These are phyloP conservation scores for Epichloe amarillans DNA, from an alignment of 2,329 filamentous ascomycete genomes.

Conservation along the genomic window DNA sequence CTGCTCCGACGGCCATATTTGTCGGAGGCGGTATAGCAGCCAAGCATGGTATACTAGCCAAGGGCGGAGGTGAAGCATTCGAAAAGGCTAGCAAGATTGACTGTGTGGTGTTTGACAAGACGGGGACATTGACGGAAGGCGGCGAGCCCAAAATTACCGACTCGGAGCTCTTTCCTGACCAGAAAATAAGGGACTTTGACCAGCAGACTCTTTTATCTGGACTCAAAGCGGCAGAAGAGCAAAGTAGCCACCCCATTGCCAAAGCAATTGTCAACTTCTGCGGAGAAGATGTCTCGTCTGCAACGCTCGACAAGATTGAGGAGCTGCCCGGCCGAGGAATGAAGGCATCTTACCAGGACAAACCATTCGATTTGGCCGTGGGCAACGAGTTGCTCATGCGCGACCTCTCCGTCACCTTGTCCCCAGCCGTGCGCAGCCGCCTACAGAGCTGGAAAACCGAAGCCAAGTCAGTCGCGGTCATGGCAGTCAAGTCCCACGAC, in stretches of 20 bases:
- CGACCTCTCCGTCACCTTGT: constrained; percentile 30
- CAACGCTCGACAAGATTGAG: constrained; percentile 33
- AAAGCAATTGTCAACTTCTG: constrained; percentile 56
- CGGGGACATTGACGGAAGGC: constrained; percentile 64
- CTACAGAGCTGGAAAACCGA: constrained; percentile 46
- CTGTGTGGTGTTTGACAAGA: constrained; percentile 80
- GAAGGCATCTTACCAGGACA: constrained; percentile 36
- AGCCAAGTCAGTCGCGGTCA: constrained; percentile 51
- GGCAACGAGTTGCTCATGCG: constrained; percentile 62
- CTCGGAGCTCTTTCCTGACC: constrained; percentile 26
- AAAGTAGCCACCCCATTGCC: constrained; percentile 63
- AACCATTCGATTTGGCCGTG: constrained; percentile 42
- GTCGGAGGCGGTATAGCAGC: constrained; percentile 72
- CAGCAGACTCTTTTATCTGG: constrained; percentile 32
- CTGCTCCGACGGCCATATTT: constrained; percentile 76
- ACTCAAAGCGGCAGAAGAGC: constrained; percentile 51
- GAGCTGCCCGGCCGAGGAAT: constrained; percentile 63
- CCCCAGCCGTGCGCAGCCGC: constrained; percentile 18
- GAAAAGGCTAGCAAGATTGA: constrained; percentile 69
- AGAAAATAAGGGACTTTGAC: constrained; percentile 10
- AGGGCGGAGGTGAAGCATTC: constrained; percentile 75
- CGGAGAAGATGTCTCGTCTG: constrained; percentile 19
- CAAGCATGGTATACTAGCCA: constrained; percentile 66
- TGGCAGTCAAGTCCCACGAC: constrained; percentile 27
- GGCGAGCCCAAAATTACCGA: constrained; percentile 59